Evolutionary conservation across 2,329 filamentous ascomycete species (phyloP), one percentile per base, ranked within the genome.

Genomic region (Penicillium carneum): DNA sequence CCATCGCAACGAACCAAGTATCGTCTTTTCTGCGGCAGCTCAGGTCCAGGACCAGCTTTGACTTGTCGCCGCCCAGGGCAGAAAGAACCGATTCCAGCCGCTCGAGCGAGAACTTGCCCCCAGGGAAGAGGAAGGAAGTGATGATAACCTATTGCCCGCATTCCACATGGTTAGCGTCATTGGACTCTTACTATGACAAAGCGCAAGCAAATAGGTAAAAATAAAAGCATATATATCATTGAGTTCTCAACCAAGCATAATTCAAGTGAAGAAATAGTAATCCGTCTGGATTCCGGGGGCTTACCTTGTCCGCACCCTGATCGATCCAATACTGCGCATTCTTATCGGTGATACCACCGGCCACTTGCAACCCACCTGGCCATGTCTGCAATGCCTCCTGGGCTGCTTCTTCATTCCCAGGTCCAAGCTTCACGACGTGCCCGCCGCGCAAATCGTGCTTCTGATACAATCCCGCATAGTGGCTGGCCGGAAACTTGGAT

Each of bases 1-100:
- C 92, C 90, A 96, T 99, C 57, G 95, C 94, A n/a, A 99, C 95
- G 72, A 91, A 93, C 95, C 95, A 99, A 41, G 82, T 89, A 58
- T 89, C 83, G 39, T 84, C 90, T 62, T 88, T 89, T 61, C 88
- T 84, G 53, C 95, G 88, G 75, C 95, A 99, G 78, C 93, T 97
- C 26, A 99, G 85, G 74, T 99, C 95, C 75, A 99, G 93, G 68
- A 99, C 94, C 50, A 99, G 87, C 78, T 91, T 95, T 50, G 83
- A 81, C 74, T 84, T 92, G 74, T 96, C 89, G 55, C 89, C 88
- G 29, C 84, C 89, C 5, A 99, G 84, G 1, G 88, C 86, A 26
- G 82, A 77, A 0, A 98, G 84, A 7, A 98, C 88, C 33, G 88
- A 85, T 68, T 92, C 84, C 8, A 99, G 84, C 46, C 91, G 85